Base-by-base conservation (phyloP, 306 rosid genomes). In the Inga oerstediana region DNA sequence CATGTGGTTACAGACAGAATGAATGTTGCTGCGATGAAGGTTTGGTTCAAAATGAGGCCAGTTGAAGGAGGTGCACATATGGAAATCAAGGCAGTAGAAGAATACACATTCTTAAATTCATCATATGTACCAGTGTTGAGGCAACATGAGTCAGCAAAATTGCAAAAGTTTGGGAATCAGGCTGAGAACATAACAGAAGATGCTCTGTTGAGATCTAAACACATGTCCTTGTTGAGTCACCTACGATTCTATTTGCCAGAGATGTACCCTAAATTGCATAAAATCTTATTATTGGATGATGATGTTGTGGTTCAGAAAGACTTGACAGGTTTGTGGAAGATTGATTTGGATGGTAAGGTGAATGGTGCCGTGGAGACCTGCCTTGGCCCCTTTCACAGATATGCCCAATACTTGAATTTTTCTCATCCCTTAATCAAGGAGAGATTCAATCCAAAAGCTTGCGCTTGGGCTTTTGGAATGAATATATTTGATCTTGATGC, bases 41-140 rank as follows among this genome's bases (percentile, higher is more conserved):
- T 97, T 67, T 97, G 99, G 99, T 97, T 97, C 83, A 94, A 91
- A 89, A 97, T 97, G 97, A 90, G 99, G 89, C 98, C 98, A 0
- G 83, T 89, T 59, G 97, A 91, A 80, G 91, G 93, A 22, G 97
- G 95, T 71, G 97, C 98, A 0, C 88, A 88, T 86, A 83, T 97
- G 78, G 99, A 97, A 87, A 83, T 97, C 79, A 97, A 94, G 89
- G 93, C 97, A 0, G 87, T 94, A n/a, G 98, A 92, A 77, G 97
- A 94, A 69, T 94, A 80, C 79, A 52, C 90, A 34, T 97, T 97
- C 89, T 88, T 97, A 87, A 97, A 91, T 82, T 84, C 97, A 58
- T 94, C 98, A 0, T 92, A 92, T 80, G 97, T 94, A 73, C 97
- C 97, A 0, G 81, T 95, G 4, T 80, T 95, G 85, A 93, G 85